Base-by-base conservation (phyloP, 345 rosid genomes). In the Combretum micranthum region DNA sequence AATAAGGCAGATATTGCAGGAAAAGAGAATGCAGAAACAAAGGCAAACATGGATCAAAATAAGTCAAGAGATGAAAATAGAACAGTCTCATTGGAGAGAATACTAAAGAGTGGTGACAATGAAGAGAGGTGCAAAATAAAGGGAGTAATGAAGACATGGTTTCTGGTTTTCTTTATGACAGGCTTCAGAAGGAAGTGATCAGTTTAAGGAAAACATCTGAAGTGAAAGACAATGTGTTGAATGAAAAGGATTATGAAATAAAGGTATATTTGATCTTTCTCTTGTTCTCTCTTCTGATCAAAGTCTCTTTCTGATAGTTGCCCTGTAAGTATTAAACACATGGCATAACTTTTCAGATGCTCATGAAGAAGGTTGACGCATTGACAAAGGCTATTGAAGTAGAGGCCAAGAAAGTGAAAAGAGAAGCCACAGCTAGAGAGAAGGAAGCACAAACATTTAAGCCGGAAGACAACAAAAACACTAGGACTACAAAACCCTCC, bases 131-230 rank as follows among this genome's bases (percentile, higher is more conserved):
- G 53, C 60, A 55, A 18, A 43, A 67, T 50, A 72, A 62, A 64
- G 74, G 64, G 50, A 72, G 54, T 39, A 53, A 20, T 10, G 71
- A 75, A 58, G 92, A 93, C 69, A 19, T 61, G 61, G 92, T 93
- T 65, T 93, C 99, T 7, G 99, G 97, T 19, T 82, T 89, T 63
- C 62, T 93, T 56, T 93, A 85, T 65, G 99, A 93, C 42, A 87
- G 78, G 55, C 78, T 93, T 68, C 99, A 93, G 50, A 93, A 82
- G 58, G 99, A 85, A 77, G 87, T 89, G 4, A 66, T 87, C 51
- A 61, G 57, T 62, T 72, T 93, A 66, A 82, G 88, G 75, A 93
- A 71, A 71, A 59, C 51, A 32, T 82, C 86, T 21, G 92, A 85
- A 71, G 74, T 69, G 57, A 89, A 85, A 72, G 92, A 85, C 18